Base-by-base conservation (phyloP, 805 yeast genomes). In the Cyberlindnera mycetangii region DNA sequence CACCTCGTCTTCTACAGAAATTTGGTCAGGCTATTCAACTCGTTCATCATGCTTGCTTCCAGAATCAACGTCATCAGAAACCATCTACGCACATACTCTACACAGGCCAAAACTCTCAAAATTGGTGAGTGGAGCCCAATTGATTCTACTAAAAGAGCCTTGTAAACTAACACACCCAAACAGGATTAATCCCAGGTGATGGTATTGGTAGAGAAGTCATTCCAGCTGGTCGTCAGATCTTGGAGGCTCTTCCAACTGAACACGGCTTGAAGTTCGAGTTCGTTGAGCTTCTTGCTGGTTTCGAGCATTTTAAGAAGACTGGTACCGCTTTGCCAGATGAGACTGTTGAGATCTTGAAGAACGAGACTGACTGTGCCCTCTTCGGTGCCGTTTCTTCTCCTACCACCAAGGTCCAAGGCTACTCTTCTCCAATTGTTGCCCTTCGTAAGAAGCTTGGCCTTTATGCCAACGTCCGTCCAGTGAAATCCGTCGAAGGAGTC, bases 351-450 rank as follows among this genome's bases (percentile, higher is more conserved):
- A 71, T 79, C 10, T 80, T 93, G 65, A 76, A 83, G 61, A 70
- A 74, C 25, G 83, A 85, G 54, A 93, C 99, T 69, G 96, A 93
- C 60, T 98, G 97, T 72, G 99, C 98, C 16, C 75, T 93, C 44
- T 93, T 93, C 60, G 99, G 99, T 57, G 96, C 99, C 45, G 99
- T 93, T 44, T 88, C 89, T 38, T 89, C 97, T 16, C 99, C 99
- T 54, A 76, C 96, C 36, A 81, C 83, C 58, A 89, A 89, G 70
- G 98, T 93, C 37, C 93, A 78, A 37, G 99, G 99, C 42, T 93
- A 93, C 73, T 90, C 97, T 16, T 92, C 98, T 24, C 99, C 99
- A 56, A 92, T 93, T 66, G 99, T 93, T 44, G 98, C 98, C n/a
- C 76, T 93, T 62, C 85, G 99, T 74, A 93, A 92, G 79, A 87